Percentiles rank a stretch among this genome's conserved stretches.
Evolutionary conservation across 768 basidiomycete genomes (phyloP).

Genomic region (Hydnum rufescens): DNA sequence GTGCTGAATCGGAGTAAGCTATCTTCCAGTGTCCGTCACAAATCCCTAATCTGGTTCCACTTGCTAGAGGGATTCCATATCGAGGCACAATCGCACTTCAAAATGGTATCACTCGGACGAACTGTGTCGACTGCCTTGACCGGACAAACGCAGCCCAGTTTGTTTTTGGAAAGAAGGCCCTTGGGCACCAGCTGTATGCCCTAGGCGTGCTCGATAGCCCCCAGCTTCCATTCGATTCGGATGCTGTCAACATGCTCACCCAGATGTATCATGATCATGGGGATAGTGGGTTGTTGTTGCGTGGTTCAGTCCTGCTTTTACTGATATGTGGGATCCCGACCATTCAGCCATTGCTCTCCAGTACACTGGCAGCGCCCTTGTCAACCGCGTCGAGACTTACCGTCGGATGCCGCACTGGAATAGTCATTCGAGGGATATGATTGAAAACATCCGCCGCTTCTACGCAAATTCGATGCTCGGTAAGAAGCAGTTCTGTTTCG

Average conservation of each 20-base stretch:
- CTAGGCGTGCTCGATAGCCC: constrained; percentile 77
- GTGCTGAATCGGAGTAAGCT: constrained; percentile 23
- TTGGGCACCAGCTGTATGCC: constrained; percentile 90
- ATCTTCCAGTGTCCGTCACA: neutral
- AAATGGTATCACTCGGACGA: constrained; percentile 80
- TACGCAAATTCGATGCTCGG: constrained; percentile 88
- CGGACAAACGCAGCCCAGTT: constrained; percentile 95
- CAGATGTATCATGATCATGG: constrained; percentile 99
- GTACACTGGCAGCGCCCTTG: constrained; percentile 90
- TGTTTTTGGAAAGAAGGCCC: constrained; percentile 82
- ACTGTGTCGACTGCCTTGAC: constrained; percentile 94
- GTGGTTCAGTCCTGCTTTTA: neutral
- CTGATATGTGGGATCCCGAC: constrained; percentile 5
- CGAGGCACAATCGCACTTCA: constrained; percentile 59
- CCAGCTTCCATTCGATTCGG: constrained; percentile 76
- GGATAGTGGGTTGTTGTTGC: constrained; percentile 45
- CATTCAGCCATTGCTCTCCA: constrained; percentile 71
- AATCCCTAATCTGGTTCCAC: constrained; percentile 1
- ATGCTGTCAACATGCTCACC: constrained; percentile 89
- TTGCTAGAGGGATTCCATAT: constrained; percentile 23
- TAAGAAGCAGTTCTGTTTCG: constrained; percentile 15
- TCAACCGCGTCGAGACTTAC: constrained; percentile 92
- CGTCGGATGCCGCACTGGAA: constrained; percentile 94
- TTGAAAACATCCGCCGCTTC: constrained; percentile 84
- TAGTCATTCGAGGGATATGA: constrained; percentile 88